These are phyloP conservation scores for Stachybotrys chartarum DNA, from an alignment of 2,329 filamentous ascomycete genomes.

Conservation along the genomic window DNA sequence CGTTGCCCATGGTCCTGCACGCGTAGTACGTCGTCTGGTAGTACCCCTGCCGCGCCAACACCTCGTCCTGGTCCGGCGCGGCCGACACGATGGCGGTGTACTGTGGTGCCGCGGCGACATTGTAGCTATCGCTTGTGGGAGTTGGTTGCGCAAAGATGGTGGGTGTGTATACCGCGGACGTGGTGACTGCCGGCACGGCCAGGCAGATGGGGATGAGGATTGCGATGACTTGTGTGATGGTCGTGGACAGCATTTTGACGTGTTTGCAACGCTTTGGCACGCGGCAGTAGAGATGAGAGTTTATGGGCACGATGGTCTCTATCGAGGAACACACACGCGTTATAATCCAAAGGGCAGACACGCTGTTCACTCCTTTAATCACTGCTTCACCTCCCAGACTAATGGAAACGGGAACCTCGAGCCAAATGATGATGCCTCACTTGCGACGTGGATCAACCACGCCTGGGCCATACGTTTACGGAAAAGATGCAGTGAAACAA, in stretches of 20 bases:
- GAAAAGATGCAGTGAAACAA: neutral
- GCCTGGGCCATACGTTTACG: neutral
- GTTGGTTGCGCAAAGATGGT: neutral
- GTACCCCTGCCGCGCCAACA: slow-evolving; percentile 21
- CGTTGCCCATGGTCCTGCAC: slow-evolving; percentile 19
- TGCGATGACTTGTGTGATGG: neutral
- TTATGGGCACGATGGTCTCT: too few species aligned
- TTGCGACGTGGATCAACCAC: neutral
- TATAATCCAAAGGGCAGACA: too few species aligned
- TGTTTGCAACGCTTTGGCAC: neutral
- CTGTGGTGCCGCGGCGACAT: slow-evolving; percentile 6
- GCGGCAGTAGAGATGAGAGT: too few species aligned
- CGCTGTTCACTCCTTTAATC: neutral
- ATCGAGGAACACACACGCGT: too few species aligned
- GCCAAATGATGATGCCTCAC: neutral
- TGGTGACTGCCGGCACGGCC: neutral
- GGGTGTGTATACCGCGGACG: neutral
- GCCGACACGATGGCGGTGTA: slow-evolving; percentile 23
- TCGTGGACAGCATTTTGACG: neutral
- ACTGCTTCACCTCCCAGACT: neutral
- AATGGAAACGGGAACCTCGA: neutral
- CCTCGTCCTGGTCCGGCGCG: slow-evolving; percentile 20
- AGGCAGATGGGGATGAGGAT: neutral
- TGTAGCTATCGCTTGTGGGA: neutral
- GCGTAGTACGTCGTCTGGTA: slow-evolving; percentile 25